Evolutionary conservation across 768 basidiomycete species (phyloP), one percentile per base, ranked within the genome.

Genomic region (Pulveroboletus sp.): DNA sequence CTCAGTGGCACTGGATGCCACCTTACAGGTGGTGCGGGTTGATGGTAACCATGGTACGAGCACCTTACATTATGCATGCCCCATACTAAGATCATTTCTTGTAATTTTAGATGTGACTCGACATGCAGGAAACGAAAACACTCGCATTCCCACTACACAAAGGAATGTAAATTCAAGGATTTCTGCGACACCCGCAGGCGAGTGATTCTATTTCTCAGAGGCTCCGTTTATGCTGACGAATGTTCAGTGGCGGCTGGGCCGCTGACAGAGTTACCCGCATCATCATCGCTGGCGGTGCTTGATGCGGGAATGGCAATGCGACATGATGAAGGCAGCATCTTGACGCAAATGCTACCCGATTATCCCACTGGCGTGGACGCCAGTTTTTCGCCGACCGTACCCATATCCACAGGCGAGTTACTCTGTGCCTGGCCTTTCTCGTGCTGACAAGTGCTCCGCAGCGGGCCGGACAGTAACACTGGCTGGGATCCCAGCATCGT

Each of bases 1-100:
- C 27, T 60, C 60, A 2, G 36, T 17, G 27, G 14, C 43, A 12
- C 49, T 62, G 20, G 59, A 60, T 29, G 49, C 40, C 7, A 43
- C 53, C 4, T 37, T 62, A 21, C 38, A 49, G 42, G 40, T 20
- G 24, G 55, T 45, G 47, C n/a, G 25, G 13, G 12, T 19, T 3
- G 38, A 51, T 10, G 43, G 21, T n/a, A n/a, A n/a, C n/a, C n/a
- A n/a, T n/a, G n/a, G n/a, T n/a, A n/a, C n/a, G n/a, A n/a, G n/a
- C n/a, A n/a, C n/a, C n/a, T n/a, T 12, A 13, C 21, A 17, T 25
- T 20, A 21, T 25, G 27, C 16, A 12, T 17, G 2, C 13, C 38
- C 14, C n/a, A 7, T 40, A 23, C 37, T 39, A 32, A 11, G 35
- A 36, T 19, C 19, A n/a, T 10, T 40, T 9, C 1, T 25, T 8